Conservation (phyloP, 2,329 filamentous ascomycete species). For the Phyllosticta citriasiana region DNA sequence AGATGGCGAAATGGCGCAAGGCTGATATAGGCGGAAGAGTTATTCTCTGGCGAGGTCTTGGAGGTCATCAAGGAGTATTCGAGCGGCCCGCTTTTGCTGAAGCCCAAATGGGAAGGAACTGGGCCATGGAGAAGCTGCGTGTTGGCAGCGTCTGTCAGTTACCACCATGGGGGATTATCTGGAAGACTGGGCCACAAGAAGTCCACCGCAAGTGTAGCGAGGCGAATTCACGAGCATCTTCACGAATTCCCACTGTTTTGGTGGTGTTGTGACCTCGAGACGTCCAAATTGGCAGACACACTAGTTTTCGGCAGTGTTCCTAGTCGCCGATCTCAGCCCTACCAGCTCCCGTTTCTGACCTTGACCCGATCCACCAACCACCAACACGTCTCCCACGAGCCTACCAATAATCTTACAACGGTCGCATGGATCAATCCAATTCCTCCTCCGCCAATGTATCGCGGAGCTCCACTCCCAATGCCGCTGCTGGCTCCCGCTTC, state of each 20-base stretch:
- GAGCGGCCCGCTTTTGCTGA: neutral
- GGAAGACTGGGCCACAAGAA: too few species aligned
- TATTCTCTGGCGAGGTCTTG: neutral
- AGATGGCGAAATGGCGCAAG: neutral
- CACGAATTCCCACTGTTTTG: neutral
- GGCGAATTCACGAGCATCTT: too few species aligned
- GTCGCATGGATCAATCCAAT: conserved; percentile 14
- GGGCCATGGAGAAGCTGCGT: neutral
- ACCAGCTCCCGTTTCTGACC: neutral
- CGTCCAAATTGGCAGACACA: neutral
- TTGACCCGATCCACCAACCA: neutral
- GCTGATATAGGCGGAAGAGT: neutral
- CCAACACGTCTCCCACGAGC: neutral
- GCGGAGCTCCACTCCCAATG: conserved; percentile 35
- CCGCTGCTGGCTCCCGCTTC: conserved; percentile 48
- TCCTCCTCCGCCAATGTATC: conserved; percentile 16
- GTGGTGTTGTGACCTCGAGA: neutral
- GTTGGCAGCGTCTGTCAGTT: neutral
- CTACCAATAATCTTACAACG: neutral
- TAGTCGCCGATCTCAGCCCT: neutral
- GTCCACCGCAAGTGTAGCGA: too few species aligned
- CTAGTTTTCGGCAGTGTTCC: neutral
- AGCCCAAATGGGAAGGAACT: neutral
- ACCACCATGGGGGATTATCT: neutral
- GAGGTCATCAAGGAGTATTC: neutral